phyloP scores from a whole-genome alignment of 306 rosid species.

The Canavalia ensiformis region DNA sequence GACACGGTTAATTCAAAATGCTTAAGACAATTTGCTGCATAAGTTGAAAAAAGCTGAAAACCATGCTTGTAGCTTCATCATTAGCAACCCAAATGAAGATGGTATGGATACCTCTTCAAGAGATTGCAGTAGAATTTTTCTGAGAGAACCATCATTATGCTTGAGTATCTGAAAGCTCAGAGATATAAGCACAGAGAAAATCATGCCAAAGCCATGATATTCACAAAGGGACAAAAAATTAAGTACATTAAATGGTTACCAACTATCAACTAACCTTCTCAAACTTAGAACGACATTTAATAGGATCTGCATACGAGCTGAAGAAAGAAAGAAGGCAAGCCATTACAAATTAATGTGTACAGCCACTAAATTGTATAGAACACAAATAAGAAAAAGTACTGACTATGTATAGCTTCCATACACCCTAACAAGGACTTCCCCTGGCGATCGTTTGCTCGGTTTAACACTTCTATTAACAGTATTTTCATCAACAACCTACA shows the following conservation, averaged over 20 bases:
- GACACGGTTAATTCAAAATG: slow-evolving; percentile 38
- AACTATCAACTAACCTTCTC: slow-evolving; percentile 56
- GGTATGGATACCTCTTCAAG: slow-evolving; percentile 58
- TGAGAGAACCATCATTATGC: slow-evolving; percentile 51
- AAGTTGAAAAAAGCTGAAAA: slow-evolving; percentile 30
- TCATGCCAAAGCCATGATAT: slow-evolving; percentile 34
- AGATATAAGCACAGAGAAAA: slow-evolving; percentile 30
- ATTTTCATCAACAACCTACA: slow-evolving; percentile 70
- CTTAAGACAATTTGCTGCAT: slow-evolving; percentile 36
- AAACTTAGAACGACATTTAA: slow-evolving; percentile 64
- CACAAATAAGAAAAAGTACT: slow-evolving; percentile 41
- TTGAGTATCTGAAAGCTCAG: slow-evolving; percentile 59
- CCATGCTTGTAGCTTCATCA: background rate
- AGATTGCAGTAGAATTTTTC: slow-evolving; percentile 55
- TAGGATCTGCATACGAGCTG: slow-evolving; percentile 73
- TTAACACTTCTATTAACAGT: slow-evolving; percentile 41
- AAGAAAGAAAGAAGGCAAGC: slow-evolving; percentile 41
- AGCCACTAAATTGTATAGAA: background rate
- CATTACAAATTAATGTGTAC: background rate
- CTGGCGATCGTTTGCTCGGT: slow-evolving; percentile 48
- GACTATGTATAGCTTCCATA: slow-evolving; percentile 75
- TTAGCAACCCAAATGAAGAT: slow-evolving; percentile 23
- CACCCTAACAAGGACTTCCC: slow-evolving; percentile 69
- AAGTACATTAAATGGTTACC: slow-evolving; percentile 27
- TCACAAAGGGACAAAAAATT: background rate